A percentile compares a stretch with the other conserved stretches of the same genome.
Conservation (phyloP, 352 stramenopile species). For the Pseudoperonospora humuli region DNA sequence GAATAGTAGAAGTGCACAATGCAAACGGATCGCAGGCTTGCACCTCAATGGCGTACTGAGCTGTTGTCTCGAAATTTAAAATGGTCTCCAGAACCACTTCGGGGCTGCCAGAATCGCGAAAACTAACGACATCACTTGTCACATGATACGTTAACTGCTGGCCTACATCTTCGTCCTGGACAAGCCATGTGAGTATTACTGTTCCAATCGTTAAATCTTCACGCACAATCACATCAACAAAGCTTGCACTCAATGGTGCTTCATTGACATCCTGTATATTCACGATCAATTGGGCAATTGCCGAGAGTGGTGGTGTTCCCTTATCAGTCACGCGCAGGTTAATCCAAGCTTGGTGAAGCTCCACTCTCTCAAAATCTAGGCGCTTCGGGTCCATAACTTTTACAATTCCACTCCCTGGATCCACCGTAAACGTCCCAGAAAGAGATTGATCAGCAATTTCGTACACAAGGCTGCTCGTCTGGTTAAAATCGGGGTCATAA, state of each 20-base stretch:
- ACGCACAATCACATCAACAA: slow-evolving; percentile 4
- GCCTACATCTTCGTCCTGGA: slow-evolving; percentile 9
- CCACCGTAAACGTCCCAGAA: slow-evolving; percentile 23
- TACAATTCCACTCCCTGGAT: slow-evolving; percentile 4
- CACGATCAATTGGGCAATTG: slow-evolving; percentile 14
- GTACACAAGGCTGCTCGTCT: slow-evolving; percentile 24
- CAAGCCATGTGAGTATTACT: slow-evolving; percentile 7
- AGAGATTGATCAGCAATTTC: slow-evolving; percentile 40
- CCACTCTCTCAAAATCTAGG: slow-evolving; percentile 37
- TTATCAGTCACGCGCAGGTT: slow-evolving; percentile 46
- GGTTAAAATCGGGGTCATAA: slow-evolving; percentile 31
- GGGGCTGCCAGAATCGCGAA: slow-evolving; percentile 1
- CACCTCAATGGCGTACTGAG: slow-evolving; percentile 7
- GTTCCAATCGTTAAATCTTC: slow-evolving; percentile 10
- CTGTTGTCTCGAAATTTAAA: slow-evolving; percentile 10
- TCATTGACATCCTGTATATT: slow-evolving; percentile 20
- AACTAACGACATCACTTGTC: slow-evolving; percentile 4
- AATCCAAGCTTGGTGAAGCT: slow-evolving; percentile 32
- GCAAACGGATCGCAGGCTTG: slow-evolving; percentile 18
- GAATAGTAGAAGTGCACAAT: slow-evolving; percentile 9
- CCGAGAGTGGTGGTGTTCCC: slow-evolving; percentile 26
- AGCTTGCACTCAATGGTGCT: slow-evolving; percentile 6
- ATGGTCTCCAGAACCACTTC: slow-evolving; percentile 6
- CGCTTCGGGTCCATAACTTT: not conserved
- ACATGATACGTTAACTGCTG: slow-evolving; percentile 18